Base-by-base conservation (phyloP, 805 yeast genomes). In the Ascoidea asiatica region DNA sequence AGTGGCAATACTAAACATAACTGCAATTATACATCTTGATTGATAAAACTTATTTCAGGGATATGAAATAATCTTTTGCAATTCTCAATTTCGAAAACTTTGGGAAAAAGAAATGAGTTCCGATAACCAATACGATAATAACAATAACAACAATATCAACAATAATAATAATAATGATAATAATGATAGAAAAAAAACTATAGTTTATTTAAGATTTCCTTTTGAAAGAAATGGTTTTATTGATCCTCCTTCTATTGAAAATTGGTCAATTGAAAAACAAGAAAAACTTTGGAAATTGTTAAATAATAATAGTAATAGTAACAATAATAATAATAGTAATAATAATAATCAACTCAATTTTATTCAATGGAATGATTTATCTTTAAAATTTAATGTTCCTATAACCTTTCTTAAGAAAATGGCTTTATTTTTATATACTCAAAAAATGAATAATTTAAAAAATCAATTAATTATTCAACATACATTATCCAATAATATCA, bases 161-260 rank as follows among this genome's bases (percentile, higher is more conserved):
- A n/a, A n/a, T n/a, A n/a, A n/a, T n/a, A n/a, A n/a, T n/a, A n/a
- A n/a, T n/a, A n/a, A n/a, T n/a, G n/a, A n/a, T n/a, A n/a, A n/a
- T 8, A 29, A 11, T 8, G 35, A 19, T 21, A 42, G 40, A 22
- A 43, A 46, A 11, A 40, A 44, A 37, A 62, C 63, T 1, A 50
- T 61, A 6, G 72, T 72, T 4, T 72, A 70, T 50, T 57, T 72
- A 36, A 63, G 72, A 40, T 63, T 69, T 15, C 66, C 68, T 21
- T 64, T 65, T 5, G 56, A 61, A n/a, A 56, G 73, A 29, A 54
- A 58, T n/a, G 68, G 63, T 1, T 64, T 66, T 42, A 54, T 46
- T 3, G 73, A 69, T 46, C 73, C 75, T 1, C 53, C 52, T 2
- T 52, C 67, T 60, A 45, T 54, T 49, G 52, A 59, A 66, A 46